These are phyloP conservation scores for Aspergillus chevalieri DNA, from an alignment of 2,329 filamentous ascomycete genomes.

Conservation along the genomic window DNA sequence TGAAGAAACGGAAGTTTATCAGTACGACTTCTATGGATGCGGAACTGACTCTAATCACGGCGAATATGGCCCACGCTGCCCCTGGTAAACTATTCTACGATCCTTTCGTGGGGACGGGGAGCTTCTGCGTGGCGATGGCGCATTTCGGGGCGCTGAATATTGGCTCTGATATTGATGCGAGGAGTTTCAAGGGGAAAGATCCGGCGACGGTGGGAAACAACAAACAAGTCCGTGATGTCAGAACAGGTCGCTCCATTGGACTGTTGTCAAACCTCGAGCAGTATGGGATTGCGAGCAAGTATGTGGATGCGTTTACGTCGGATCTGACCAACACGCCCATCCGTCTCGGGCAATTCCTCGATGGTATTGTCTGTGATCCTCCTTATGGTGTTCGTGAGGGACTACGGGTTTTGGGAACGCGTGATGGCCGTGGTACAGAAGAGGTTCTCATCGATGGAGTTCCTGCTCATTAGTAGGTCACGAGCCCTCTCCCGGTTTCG, in stretches of 20 bases:
- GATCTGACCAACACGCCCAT: constrained; percentile 87
- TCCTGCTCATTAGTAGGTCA: constrained; percentile 59
- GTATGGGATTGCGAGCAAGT: constrained; percentile 61
- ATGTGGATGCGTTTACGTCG: constrained; percentile 74
- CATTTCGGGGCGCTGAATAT: constrained; percentile 80
- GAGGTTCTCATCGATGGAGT: constrained; percentile 63
- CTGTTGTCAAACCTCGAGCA: constrained; percentile 73
- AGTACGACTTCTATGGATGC: constrained; percentile 97
- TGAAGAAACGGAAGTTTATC: constrained; percentile 92
- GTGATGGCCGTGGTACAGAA: constrained; percentile 51
- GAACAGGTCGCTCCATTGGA: constrained; percentile 29
- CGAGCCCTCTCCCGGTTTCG: not conserved
- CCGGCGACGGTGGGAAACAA: constrained; percentile 36
- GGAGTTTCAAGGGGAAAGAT: constrained; percentile 67
- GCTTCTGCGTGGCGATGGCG: constrained; percentile 82
- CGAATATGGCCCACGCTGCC: constrained; percentile 77
- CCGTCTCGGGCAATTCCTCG: constrained; percentile 56
- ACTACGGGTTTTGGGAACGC: constrained; percentile 74
- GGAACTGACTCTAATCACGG: constrained; percentile 82
- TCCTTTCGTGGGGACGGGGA: constrained; percentile 91
- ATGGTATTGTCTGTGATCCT: constrained; percentile 91
- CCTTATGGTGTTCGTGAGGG: constrained; percentile 95
- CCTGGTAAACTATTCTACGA: constrained; percentile 88
- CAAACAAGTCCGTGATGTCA: not conserved
- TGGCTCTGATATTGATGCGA: constrained; percentile 89